A percentile compares a stretch with the other conserved stretches of the same genome.
These are phyloP conservation scores for Simmondsia chinensis DNA, from an alignment of 148 eudicot genomes.

Conservation along the genomic window DNA sequence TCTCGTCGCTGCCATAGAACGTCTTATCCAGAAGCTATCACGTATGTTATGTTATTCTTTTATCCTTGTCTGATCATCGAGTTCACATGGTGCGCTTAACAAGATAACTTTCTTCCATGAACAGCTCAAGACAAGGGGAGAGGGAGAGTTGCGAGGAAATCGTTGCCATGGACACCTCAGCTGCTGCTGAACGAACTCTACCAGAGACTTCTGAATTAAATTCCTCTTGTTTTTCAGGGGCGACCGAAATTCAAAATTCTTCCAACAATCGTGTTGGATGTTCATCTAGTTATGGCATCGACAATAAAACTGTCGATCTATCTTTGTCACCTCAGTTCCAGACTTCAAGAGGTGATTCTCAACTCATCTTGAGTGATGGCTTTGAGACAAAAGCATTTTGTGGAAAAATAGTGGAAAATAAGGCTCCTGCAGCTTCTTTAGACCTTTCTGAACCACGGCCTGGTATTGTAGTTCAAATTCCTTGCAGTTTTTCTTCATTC, in stretches of 20 bases:
- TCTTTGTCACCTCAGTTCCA: conserved; percentile 9
- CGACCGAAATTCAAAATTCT: background rate
- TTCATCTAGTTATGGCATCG: conserved; percentile 16
- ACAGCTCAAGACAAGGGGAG: conserved; percentile 12
- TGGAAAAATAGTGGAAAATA: conserved; percentile 9
- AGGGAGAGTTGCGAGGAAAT: conserved; percentile 2
- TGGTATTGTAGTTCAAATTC: conserved; percentile 15
- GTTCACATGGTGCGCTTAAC: background rate
- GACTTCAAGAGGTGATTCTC: conserved; percentile 24
- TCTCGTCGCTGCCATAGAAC: conserved; percentile 9
- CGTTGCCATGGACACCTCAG: conserved; percentile 5
- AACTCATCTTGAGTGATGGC: conserved; percentile 25
- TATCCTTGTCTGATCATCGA: background rate
- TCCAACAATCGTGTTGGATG: conserved; percentile 13
- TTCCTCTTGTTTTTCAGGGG: conserved; percentile 1
- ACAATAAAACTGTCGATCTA: conserved; percentile 9
- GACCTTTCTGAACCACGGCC: conserved; percentile 20
- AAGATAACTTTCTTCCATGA: conserved; percentile 1
- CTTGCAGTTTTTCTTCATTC: background rate
- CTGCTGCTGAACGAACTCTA: conserved; percentile 5
- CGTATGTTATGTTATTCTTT: conserved; percentile 9
- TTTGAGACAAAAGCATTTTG: conserved; percentile 12
- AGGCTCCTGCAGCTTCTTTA: conserved; percentile 7
- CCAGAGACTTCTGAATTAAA: conserved; percentile 2
- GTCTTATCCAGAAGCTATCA: conserved; percentile 6